These are phyloP conservation scores for Suillus subluteus DNA, from an alignment of 768 basidiomycete species.

Conservation along the genomic window DNA sequence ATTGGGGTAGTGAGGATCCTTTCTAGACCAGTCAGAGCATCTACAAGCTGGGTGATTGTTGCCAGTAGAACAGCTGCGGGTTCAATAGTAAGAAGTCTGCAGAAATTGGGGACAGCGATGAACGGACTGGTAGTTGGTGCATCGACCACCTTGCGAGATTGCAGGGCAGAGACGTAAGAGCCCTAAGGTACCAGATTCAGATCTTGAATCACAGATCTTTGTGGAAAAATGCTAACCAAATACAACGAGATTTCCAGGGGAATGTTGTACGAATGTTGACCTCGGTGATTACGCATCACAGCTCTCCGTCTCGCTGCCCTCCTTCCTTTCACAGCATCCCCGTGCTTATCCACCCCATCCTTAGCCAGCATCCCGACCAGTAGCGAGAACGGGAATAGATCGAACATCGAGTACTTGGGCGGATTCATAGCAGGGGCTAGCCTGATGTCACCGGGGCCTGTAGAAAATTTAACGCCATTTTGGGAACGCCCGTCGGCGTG, in stretches of 20 bases:
- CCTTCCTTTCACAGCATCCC: constrained; percentile 52
- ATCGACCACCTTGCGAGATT: constrained; percentile 58
- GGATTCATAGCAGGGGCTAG: constrained; percentile 59
- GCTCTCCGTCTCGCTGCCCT: constrained; percentile 61
- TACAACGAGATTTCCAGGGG: constrained; percentile 74
- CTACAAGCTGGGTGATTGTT: constrained; percentile 59
- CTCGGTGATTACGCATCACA: constrained; percentile 43
- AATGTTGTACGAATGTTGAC: constrained; percentile 56
- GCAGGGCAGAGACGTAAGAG: constrained; percentile 66
- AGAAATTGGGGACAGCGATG: constrained; percentile 11
- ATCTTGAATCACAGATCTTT: not conserved
- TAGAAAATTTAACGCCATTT: constrained; percentile 14
- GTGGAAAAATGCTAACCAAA: constrained; percentile 44
- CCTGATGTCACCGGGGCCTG: constrained; percentile 39
- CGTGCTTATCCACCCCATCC: constrained; percentile 41
- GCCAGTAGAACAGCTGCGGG: constrained; percentile 48
- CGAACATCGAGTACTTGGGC: constrained; percentile 61
- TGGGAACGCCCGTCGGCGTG: constrained; percentile 11
- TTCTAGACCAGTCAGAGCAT: constrained; percentile 70
- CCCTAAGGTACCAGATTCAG: constrained; percentile 44
- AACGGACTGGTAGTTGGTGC: constrained; percentile 62
- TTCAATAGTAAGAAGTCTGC: not conserved
- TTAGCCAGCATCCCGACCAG: constrained; percentile 50
- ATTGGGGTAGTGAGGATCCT: constrained; percentile 77
- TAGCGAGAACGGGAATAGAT: constrained; percentile 73